These are phyloP conservation scores for Diplocarpon rosae DNA, from an alignment of 2,329 filamentous ascomycete genomes.

Conservation along the genomic window DNA sequence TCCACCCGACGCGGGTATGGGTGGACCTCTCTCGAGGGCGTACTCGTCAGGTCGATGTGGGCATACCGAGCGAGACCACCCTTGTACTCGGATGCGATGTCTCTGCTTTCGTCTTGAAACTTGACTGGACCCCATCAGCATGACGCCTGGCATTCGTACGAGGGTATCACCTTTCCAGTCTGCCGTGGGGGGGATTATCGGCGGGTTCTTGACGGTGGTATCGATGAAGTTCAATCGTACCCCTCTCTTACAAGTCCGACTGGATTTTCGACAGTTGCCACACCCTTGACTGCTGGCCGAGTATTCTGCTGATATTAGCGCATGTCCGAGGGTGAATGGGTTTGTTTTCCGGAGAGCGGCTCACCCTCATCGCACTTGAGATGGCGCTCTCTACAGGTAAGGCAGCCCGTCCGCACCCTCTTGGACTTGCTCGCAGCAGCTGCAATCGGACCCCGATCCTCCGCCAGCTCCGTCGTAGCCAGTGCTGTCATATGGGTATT, in stretches of 20 bases:
- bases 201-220: conserved; percentile 58
- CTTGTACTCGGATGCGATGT: conserved; percentile 82
- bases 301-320: conserved; percentile 1
- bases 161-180: conserved; percentile 48
- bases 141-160: background rate
- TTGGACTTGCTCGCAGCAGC: conserved; percentile 50
- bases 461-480: conserved; percentile 5
- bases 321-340: background rate
- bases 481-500: conserved; percentile 21
- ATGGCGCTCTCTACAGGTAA: conserved; percentile 83
- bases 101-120: conserved; percentile 80
- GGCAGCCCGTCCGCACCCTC: conserved; percentile 77
- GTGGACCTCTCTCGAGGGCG: conserved; percentile 22
- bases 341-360: too few relatives aligned
- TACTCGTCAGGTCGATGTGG: conserved; percentile 33
- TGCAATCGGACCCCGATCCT: conserved; percentile 11
- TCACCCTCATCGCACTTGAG: conserved; percentile 75
- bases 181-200: conserved; percentile 46
- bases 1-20: conserved; percentile 20
- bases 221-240: conserved; percentile 88
- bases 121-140: conserved; percentile 39
- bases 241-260: conserved; percentile 73
- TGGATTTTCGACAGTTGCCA: conserved; percentile 76
- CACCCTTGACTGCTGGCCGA: conserved; percentile 1
- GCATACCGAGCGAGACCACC: conserved; percentile 69